Evolutionary conservation across 2,329 filamentous ascomycete species (phyloP).

Genomic region (Apiospora arundinis): DNA sequence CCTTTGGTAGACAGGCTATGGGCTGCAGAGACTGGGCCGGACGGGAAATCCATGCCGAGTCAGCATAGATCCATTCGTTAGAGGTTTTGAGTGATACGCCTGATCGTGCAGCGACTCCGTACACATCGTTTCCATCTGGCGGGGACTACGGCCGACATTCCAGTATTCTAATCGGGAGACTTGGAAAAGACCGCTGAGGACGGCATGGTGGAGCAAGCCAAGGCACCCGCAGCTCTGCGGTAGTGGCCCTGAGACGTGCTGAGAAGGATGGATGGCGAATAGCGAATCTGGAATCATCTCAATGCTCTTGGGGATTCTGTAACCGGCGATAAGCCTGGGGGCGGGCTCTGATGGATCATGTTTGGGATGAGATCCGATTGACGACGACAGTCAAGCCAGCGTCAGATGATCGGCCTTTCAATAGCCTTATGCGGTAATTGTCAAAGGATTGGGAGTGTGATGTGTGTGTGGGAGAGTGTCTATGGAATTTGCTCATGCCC

Average conservation of each 20-base stretch:
- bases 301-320: neutral
- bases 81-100: neutral
- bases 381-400: neutral
- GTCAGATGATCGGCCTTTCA: constrained; percentile 6
- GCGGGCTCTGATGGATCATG: neutral
- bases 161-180: neutral
- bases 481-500: neutral
- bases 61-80: neutral
- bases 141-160: neutral
- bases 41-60: neutral
- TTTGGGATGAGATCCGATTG: neutral
- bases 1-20: neutral
- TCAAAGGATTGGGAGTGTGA: neutral
- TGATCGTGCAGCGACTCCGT: neutral
- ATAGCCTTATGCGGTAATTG: neutral
- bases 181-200: neutral
- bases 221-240: neutral
- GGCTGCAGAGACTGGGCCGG: neutral
- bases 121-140: neutral
- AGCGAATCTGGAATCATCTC: neutral
- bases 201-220: neutral
- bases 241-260: neutral
- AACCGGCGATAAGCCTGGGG: neutral
- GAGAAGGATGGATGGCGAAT: neutral
- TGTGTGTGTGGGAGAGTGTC: neutral